Percentiles rank a stretch among this genome's conserved stretches.
Conservation (phyloP, 306 rosid species). For the Myrica gale region DNA sequence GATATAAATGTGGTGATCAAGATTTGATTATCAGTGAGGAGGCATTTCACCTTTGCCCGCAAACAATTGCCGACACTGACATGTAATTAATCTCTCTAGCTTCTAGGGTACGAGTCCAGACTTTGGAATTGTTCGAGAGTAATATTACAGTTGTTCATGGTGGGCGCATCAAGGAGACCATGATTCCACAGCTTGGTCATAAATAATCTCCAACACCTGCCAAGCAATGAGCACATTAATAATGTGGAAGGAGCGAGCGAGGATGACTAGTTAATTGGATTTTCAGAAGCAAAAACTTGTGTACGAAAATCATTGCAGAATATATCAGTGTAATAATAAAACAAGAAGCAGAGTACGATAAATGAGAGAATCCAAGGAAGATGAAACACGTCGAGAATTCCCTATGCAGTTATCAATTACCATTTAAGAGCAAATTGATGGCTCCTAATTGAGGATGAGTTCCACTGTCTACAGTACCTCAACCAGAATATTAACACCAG, state of each 20-base stretch:
- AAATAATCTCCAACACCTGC: constrained; percentile 73
- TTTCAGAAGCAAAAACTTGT: not conserved
- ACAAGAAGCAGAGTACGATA: not conserved
- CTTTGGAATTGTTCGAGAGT: constrained; percentile 48
- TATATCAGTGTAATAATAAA: not conserved
- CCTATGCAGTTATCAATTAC: not conserved
- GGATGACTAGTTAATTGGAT: too few species aligned
- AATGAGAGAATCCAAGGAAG: not conserved
- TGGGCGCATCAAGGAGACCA: constrained; percentile 58
- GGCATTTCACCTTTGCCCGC: not conserved
- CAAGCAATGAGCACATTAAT: constrained; percentile 24
- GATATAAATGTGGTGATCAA: not conserved
- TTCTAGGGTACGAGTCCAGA: constrained; percentile 40
- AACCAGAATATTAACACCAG: not conserved
- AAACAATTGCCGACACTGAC: not conserved
- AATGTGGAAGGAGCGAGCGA: not conserved
- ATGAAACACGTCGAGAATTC: not conserved
- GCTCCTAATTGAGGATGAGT: not conserved
- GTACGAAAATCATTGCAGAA: not conserved
- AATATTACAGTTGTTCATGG: constrained; percentile 45
- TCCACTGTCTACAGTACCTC: not conserved
- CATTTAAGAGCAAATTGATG: not conserved
- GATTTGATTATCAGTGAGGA: not conserved
- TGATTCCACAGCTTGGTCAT: constrained; percentile 70
- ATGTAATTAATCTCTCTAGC: constrained; percentile 20